A percentile compares a stretch with the other conserved stretches of the same genome.
Evolutionary conservation across 805 yeast genomes (phyloP).

Genomic region (Metschnikowia shivogae): DNA sequence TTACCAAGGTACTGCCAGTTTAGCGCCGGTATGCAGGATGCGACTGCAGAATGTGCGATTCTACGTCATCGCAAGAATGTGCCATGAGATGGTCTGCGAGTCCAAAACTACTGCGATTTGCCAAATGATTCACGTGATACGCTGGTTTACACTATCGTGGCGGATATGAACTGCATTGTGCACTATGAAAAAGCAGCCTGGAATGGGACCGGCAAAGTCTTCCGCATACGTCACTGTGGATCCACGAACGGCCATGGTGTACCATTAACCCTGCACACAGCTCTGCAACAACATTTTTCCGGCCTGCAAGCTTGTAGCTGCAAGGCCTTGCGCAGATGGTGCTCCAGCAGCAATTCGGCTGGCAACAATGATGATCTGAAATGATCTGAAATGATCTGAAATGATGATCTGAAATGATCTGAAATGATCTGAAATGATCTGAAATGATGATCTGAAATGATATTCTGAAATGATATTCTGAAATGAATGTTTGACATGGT

Average conservation of each 20-base stretch:
- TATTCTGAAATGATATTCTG: neutral
- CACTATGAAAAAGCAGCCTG: too few species aligned
- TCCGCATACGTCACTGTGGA: too few species aligned
- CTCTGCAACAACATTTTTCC: neutral
- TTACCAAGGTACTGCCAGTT: neutral
- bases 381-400: too few species aligned
- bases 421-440: too few species aligned
- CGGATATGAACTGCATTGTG: too few species aligned
- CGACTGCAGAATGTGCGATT: neutral
- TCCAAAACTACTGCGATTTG: neutral
- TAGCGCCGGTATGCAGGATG: neutral
- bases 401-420: too few species aligned
- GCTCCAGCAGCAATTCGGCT: neutral
- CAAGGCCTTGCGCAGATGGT: neutral
- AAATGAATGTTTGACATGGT: neutral
- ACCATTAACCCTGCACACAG: neutral
- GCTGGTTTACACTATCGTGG: too few species aligned
- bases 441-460: neutral
- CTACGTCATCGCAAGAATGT: conserved; percentile 1
- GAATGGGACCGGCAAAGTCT: too few species aligned
- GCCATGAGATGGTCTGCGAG: neutral
- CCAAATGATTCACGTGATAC: too few species aligned
- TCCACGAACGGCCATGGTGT: too few species aligned
- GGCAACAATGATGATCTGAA: too few species aligned
- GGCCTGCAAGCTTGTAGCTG: neutral